Conservation (phyloP, 1,284 basidiomycete species). For the Apiotrichum laibachii region DNA sequence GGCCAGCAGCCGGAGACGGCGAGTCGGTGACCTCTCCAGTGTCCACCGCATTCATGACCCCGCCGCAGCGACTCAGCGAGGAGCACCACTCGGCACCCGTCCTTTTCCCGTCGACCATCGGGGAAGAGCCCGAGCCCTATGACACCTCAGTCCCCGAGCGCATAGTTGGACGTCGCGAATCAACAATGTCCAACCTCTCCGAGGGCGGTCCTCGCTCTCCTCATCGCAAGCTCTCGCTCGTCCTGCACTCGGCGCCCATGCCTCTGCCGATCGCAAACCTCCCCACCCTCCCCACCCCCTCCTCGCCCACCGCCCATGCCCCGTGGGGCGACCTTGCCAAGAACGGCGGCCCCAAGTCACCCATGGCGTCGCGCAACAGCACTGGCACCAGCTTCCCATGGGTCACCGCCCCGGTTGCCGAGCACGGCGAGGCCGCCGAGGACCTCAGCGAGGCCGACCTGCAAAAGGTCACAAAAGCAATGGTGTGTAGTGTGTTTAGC, state of each 20-base stretch:
- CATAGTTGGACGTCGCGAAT: background rate
- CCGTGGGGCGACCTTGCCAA: conserved; percentile 38
- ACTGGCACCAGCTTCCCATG: background rate
- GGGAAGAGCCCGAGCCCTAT: background rate
- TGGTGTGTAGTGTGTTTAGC: conserved; percentile 34
- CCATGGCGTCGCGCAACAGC: background rate
- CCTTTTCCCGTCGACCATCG: background rate
- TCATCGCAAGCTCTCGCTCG: conserved; percentile 7
- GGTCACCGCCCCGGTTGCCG: background rate
- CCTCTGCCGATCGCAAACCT: conserved; percentile 50
- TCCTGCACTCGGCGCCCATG: conserved; percentile 49
- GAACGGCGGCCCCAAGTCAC: conserved; percentile 38
- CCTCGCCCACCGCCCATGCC: conserved; percentile 23
- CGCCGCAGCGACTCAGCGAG: conserved; percentile 5
- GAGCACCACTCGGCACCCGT: background rate
- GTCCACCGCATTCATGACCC: conserved; percentile 5
- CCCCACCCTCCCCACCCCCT: conserved; percentile 30
- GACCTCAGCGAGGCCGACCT: conserved; percentile 40
- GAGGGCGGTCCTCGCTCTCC: conserved; percentile 7
- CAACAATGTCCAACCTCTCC: background rate
- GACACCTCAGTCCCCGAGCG: background rate
- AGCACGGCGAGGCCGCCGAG: background rate
- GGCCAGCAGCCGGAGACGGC: background rate
- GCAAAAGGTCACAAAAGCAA: conserved; percentile 41
- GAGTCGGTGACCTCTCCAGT: background rate